Conservation (phyloP, 805 yeast species). For the Candida orba region DNA sequence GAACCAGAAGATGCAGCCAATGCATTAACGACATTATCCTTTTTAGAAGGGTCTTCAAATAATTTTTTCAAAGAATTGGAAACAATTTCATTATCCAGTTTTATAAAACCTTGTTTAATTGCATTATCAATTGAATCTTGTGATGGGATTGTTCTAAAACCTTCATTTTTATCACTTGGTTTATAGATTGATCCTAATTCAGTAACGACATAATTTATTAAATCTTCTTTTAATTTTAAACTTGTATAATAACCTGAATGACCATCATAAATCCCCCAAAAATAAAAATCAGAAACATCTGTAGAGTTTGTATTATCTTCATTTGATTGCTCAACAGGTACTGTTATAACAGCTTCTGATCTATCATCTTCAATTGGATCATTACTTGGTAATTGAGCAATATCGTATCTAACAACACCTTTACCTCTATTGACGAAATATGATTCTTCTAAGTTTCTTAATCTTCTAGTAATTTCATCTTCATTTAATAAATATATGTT, state of each 20-base stretch:
- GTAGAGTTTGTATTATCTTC: constrained; percentile 20
- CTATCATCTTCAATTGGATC: constrained; percentile 94
- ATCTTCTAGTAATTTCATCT: constrained; percentile 60
- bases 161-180: constrained; percentile 39
- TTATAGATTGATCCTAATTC: constrained; percentile 64
- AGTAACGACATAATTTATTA: constrained; percentile 68
- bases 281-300: constrained; percentile 66
- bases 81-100: constrained; percentile 82
- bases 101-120: constrained; percentile 69
- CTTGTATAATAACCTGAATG: constrained; percentile 96
- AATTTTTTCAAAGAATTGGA: constrained; percentile 63
- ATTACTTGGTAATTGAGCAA: constrained; percentile 84
- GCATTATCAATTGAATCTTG: constrained; percentile 72
- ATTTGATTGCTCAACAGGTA: constrained; percentile 34
- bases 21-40: constrained; percentile 47
- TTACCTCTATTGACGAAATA: constrained; percentile 74
- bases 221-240: constrained; percentile 71
- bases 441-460: constrained; percentile 74
- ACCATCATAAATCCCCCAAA: constrained; percentile 95
- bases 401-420: constrained; percentile 84
- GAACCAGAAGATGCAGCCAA: constrained; percentile 96
- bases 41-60: constrained; percentile 56
- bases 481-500: constrained; percentile 53
- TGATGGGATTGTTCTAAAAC: constrained; percentile 53
- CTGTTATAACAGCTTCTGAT: constrained; percentile 72